Percentiles rank a stretch among this genome's conserved stretches.
Conservation (phyloP, 148 eudicot species). For the Camellia sinensis region DNA sequence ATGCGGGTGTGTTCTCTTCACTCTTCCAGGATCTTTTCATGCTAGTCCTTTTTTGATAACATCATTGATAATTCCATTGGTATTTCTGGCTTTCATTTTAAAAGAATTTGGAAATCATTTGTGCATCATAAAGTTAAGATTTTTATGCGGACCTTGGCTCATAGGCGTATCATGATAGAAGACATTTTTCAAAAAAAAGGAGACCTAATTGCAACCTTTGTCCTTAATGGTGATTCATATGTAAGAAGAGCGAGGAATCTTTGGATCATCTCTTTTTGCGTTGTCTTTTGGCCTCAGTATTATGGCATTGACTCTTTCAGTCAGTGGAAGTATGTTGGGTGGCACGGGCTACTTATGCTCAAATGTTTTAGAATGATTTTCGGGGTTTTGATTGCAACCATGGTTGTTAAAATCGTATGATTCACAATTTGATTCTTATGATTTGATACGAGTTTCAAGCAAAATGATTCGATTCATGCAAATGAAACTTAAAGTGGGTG, state of each 20-base stretch:
- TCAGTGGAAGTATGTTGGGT: background rate
- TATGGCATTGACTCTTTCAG: background rate
- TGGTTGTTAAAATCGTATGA: no score
- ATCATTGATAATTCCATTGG: background rate
- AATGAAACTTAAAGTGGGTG: no score
- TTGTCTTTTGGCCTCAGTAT: background rate
- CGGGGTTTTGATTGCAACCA: no score
- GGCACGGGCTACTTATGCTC: no score
- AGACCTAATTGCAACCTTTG: background rate
- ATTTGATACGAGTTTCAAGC: no score
- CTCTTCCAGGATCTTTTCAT: background rate
- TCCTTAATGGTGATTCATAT: background rate
- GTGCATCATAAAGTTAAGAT: background rate
- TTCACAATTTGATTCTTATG: no score
- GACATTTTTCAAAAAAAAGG: background rate
- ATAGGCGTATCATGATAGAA: background rate
- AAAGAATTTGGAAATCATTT: background rate
- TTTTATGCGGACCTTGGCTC: background rate
- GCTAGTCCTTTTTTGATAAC: background rate
- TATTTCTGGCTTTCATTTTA: background rate
- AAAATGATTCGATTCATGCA: no score
- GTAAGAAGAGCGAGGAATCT: background rate
- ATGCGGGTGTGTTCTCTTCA: background rate
- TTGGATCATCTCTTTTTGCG: background rate
- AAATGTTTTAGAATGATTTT: no score